Base-by-base conservation (phyloP, 148 eudicot species). In the Beta vulgaris region DNA sequence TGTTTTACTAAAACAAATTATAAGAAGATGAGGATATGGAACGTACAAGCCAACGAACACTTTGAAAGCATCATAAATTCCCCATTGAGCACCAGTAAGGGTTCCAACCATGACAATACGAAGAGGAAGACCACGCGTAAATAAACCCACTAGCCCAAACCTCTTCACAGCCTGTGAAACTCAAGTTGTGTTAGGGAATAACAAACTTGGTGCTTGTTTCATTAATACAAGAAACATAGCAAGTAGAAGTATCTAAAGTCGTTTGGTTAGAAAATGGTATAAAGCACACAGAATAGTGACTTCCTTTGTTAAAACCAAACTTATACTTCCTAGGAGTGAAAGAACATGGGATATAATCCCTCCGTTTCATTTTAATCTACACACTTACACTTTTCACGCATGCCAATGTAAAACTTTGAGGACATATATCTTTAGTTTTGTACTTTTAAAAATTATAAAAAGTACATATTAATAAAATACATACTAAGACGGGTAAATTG, bases 41-140 rank as follows among this genome's bases (percentile, higher is more conserved):
- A 89, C 96, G 83, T 86, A 91, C 96, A 91, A 80, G 61, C 96
- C 96, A 71, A 86, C 91, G 57, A 78, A 83, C 26, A 91, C 93
- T 84, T 91, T 91, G 83, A 86, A 87, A 23, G 88, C 80, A 76
- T 89, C 97, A 75, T 91, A 91, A 43, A 91, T 89, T 37, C 80
- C 87, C 96, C 96, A 91, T 68, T 91, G 96, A 14, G 86, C 86
- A 55, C 90, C 89, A 31, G 96, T 91, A 35, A 91, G 93, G 21
- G 92, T 86, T 69, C 96, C 93, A 26, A 91, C 81, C 90, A 86
- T 91, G 81, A 91, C 83, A 35, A 91, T 89, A 69, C 96, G 91
- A 54, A 89, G 91, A 53, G 96, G 96, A 66, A 91, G 91, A 29
- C 96, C 96, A 18, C 93, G 89, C 3, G 91, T 91, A 49, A 85